Evolutionary conservation across 2,329 filamentous ascomycete genomes (phyloP).

Genomic region (Scytalidium sp.): DNA sequence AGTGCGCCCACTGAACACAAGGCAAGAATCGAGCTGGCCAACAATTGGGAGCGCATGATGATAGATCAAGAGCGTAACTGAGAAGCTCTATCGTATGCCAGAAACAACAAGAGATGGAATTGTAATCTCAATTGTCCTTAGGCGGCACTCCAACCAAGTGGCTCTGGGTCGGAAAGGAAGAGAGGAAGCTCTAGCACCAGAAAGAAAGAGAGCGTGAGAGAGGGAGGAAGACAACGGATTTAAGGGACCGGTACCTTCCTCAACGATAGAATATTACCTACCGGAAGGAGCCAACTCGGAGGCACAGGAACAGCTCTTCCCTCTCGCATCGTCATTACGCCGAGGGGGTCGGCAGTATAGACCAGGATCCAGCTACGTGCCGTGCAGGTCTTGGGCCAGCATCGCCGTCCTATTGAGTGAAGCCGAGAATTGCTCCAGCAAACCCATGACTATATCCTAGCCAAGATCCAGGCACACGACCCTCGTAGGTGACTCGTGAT

Average conservation of each 20-base stretch:
- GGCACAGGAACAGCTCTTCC: background rate
- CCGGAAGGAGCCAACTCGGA: background rate
- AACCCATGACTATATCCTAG: background rate
- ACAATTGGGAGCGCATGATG: conserved; percentile 17
- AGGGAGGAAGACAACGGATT: too few relatives aligned
- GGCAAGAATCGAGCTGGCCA: conserved; percentile 12
- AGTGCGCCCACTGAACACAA: conserved; percentile 10
- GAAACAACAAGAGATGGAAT: background rate
- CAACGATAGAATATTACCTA: background rate
- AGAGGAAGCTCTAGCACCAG: background rate
- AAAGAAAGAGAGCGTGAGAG: background rate
- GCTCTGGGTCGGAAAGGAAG: background rate
- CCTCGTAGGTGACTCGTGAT: background rate
- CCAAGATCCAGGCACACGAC: background rate
- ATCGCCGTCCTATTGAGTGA: background rate
- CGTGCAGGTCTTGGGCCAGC: too few relatives aligned
- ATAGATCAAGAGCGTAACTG: background rate
- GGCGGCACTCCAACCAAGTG: background rate
- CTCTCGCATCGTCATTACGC: background rate
- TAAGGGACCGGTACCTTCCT: background rate
- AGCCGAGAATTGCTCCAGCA: background rate
- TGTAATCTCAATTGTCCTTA: background rate
- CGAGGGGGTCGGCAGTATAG: background rate
- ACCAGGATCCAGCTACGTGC: too few relatives aligned
- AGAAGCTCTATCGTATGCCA: background rate